These are phyloP conservation scores for Tremellales sp. DNA, from an alignment of 1,284 basidiomycete genomes.

Conservation along the genomic window DNA sequence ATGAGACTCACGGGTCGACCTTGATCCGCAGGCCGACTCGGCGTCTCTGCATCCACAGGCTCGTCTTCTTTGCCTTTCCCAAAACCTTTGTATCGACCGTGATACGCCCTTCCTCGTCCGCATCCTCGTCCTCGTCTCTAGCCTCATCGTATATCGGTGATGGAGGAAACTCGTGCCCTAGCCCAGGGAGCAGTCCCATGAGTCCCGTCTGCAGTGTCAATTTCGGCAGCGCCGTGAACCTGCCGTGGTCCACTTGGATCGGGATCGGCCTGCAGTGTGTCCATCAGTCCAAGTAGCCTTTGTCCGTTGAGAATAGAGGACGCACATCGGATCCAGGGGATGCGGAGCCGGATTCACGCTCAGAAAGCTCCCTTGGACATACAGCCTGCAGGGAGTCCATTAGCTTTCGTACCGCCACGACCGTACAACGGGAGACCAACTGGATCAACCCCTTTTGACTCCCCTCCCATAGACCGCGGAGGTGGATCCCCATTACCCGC, in stretches of 20 bases:
- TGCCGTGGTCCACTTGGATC: conserved; percentile 15
- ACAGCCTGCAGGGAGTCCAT: conserved; percentile 14
- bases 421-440: conserved; percentile 3
- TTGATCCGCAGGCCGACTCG: too few species aligned
- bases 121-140: too few species aligned
- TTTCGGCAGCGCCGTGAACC: conserved; percentile 14
- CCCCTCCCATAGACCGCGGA: conserved; percentile 34
- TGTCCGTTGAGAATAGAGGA: not conserved
- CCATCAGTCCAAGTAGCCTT: not conserved
- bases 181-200: conserved; percentile 16
- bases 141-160: too few species aligned
- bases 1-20: too few species aligned
- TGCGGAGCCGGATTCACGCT: conserved; percentile 27
- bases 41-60: too few species aligned
- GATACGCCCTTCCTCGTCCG: too few species aligned
- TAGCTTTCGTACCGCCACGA: not conserved
- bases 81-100: too few species aligned
- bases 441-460: conserved; percentile 23
- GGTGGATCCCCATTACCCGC: conserved; percentile 32
- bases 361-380: conserved; percentile 29
- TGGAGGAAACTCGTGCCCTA: too few species aligned
- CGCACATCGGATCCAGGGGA: conserved; percentile 28
- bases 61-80: too few species aligned
- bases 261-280: conserved; percentile 21
- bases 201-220: conserved; percentile 26